Conservation (phyloP, 768 basidiomycete species). For the Kwoniella heveanensis region DNA sequence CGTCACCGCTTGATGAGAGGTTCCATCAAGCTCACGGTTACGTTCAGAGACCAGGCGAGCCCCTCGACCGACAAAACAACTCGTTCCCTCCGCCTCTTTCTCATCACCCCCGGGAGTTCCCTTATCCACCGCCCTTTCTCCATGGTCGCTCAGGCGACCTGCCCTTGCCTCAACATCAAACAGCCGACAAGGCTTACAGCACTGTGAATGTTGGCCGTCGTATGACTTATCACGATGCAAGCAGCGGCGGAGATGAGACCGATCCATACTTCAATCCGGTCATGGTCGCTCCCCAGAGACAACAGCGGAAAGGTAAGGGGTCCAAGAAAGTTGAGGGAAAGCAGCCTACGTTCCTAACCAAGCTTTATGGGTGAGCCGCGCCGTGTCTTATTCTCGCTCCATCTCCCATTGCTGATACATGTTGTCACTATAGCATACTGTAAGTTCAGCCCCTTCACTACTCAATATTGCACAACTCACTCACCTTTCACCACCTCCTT, state of each 20-base stretch:
- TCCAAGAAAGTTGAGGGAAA: slow-evolving; percentile 69
- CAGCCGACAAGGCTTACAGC: neutral
- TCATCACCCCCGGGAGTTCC: slow-evolving; percentile 8
- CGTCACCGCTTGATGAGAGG: slow-evolving; percentile 10
- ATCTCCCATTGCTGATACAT: no score
- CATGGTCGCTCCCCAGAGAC: slow-evolving; percentile 3
- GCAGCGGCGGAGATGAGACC: slow-evolving; percentile 6
- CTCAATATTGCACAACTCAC: slow-evolving; percentile 19
- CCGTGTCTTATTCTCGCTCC: no score
- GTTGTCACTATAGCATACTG: slow-evolving; percentile 37
- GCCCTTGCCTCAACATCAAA: neutral
- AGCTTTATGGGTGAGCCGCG: slow-evolving; percentile 82
- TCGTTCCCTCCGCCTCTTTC: neutral
- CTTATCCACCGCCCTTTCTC: neutral
- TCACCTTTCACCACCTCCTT: neutral
- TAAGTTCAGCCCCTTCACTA: slow-evolving; percentile 25
- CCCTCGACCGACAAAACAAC: neutral
- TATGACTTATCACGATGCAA: neutral
- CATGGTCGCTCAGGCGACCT: neutral
- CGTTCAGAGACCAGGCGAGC: neutral
- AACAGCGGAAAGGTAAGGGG: slow-evolving; percentile 13
- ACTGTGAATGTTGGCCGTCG: neutral
- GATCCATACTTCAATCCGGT: slow-evolving; percentile 39
- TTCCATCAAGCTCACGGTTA: neutral
- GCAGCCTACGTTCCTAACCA: slow-evolving; percentile 94